Evolutionary conservation across 192 early-diverging fungal species (phyloP).

Genomic region (Coemansia sp.): DNA sequence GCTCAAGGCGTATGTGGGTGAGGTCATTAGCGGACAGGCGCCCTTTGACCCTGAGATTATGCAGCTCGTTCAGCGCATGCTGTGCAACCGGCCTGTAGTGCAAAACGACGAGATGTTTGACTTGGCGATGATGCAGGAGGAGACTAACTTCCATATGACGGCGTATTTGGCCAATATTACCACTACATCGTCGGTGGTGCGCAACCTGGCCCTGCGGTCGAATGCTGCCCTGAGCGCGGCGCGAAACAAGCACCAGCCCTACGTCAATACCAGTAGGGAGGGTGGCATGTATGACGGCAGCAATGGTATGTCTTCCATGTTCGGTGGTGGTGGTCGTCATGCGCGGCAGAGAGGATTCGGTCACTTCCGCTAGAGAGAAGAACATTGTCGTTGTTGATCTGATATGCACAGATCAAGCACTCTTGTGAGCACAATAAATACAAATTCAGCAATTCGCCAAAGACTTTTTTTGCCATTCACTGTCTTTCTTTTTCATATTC

Average conservation of each 20-base stretch:
- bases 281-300: constrained; percentile 41
- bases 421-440: background rate
- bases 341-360: constrained; percentile 36
- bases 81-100: constrained; percentile 47
- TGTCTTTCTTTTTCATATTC: background rate
- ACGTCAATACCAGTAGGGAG: constrained; percentile 24
- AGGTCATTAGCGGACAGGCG: constrained; percentile 38
- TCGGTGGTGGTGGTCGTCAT: constrained; percentile 20
- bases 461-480: background rate
- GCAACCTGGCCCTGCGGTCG: constrained; percentile 38
- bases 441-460: background rate
- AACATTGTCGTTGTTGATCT: background rate
- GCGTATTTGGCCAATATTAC: constrained; percentile 38
- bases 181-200: constrained; percentile 26
- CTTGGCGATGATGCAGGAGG: constrained; percentile 49
- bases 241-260: constrained; percentile 35
- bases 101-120: constrained; percentile 43
- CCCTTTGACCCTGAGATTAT: constrained; percentile 50
- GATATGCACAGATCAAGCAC: background rate
- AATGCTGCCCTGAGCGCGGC: constrained; percentile 37
- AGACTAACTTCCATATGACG: constrained; percentile 49
- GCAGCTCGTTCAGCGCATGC: constrained; percentile 53
- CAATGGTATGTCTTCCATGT: constrained; percentile 24
- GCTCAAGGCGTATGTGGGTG: constrained; percentile 47
- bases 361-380: constrained; percentile 16